Base-by-base conservation (phyloP, 345 rosid genomes). In the Salix dunnii region DNA sequence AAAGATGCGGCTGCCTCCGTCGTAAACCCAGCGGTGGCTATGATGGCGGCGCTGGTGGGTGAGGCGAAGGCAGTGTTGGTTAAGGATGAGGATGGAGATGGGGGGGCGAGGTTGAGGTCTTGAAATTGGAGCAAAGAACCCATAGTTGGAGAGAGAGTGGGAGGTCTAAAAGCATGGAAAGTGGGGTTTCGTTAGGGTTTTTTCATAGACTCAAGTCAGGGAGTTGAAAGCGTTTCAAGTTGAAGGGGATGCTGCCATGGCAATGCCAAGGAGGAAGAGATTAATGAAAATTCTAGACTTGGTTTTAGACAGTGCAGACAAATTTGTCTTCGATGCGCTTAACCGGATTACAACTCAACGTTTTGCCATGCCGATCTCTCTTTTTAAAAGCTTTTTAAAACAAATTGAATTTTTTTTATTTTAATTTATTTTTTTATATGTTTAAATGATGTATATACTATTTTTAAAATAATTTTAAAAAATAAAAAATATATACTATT, bases 101-200 rank as follows among this genome's bases (percentile, higher is more conserved):
- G 79, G 33, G 62, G 79, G 33, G 62, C 46, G 38, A 81, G 85
- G 74, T 90, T 88, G 42, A 91, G 94, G 91, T 90, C 98, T 70
- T 79, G 91, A 71, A 93, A 85, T 27, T 92, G 92, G 31, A 88
- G 66, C 2, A 82, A 10, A 35, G 89, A 82, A 36, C 86, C 90
- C 94, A 90, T 93, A 81, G 68, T 46, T 1, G n/a, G 17, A 9
- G 18, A 21, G 30, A 23, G 16, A 46, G 25, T 53, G 36, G 23
- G 65, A 33, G 10, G 12, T 8, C 5, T 4, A 65, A 28, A 36
- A n/a, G 43, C 61, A 25, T 8, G 35, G 43, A 60, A 62, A 25
- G 18, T 11, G 51, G 21, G 60, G 31, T 18, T 67, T 36, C 14
- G 67, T 17, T 5, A 43, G 40, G 69, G 69, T 16, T 43, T 48